Conservation (phyloP, 1,284 basidiomycete genomes). For the Fomitopsis betulina region DNA sequence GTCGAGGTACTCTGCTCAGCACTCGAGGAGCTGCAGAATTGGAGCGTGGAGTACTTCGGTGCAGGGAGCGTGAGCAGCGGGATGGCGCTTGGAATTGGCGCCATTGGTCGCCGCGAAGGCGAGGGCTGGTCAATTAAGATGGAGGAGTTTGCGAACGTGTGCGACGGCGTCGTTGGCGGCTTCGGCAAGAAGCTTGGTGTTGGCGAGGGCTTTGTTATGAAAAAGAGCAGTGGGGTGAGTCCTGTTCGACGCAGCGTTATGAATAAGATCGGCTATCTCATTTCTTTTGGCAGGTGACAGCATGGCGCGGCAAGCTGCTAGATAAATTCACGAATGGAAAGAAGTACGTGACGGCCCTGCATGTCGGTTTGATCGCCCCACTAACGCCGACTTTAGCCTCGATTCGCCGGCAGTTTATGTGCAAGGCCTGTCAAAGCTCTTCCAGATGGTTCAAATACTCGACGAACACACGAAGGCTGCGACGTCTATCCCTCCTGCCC, state of each 20-base stretch:
- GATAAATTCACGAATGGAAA: slow-evolving; percentile 91
- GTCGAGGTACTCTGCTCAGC: slow-evolving; percentile 75
- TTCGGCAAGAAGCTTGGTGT: slow-evolving; percentile 89
- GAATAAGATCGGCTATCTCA: background rate
- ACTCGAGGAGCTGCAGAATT: slow-evolving; percentile 68
- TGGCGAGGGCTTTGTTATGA: slow-evolving; percentile 76
- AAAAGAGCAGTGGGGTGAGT: slow-evolving; percentile 70
- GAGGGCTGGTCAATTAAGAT: slow-evolving; percentile 67
- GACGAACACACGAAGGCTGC: slow-evolving; percentile 85
- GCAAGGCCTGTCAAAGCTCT: slow-evolving; percentile 72
- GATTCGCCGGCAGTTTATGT: slow-evolving; percentile 89
- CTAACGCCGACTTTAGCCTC: slow-evolving; percentile 44
- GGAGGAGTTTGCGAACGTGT: slow-evolving; percentile 69
- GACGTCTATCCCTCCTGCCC: slow-evolving; percentile 56
- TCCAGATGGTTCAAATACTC: slow-evolving; percentile 73
- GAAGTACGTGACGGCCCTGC: slow-evolving; percentile 52
- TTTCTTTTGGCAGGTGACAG: slow-evolving; percentile 18
- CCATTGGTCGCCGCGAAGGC: slow-evolving; percentile 66
- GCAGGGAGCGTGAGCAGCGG: slow-evolving; percentile 74
- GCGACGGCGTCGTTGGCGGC: slow-evolving; percentile 82
- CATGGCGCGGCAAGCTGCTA: slow-evolving; percentile 82
- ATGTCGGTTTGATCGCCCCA: slow-evolving; percentile 14
- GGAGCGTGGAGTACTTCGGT: slow-evolving; percentile 67
- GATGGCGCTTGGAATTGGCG: slow-evolving; percentile 63
- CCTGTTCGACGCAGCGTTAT: background rate